phyloP scores from a whole-genome alignment of 768 basidiomycete species.

The Fomitopsis serialis region DNA sequence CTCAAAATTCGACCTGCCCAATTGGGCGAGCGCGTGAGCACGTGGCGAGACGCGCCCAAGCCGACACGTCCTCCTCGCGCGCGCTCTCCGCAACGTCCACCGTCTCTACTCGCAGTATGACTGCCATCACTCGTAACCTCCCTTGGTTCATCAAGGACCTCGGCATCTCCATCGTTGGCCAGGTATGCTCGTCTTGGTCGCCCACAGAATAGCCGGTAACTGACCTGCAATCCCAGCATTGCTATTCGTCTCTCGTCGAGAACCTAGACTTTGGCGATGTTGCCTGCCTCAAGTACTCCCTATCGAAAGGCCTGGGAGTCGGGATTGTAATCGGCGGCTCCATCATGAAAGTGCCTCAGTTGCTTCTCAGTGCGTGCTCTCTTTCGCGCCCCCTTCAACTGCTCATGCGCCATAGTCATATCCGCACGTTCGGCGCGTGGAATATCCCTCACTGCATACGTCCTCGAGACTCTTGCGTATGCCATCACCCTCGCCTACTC shows the following conservation, averaged over 20 bases:
- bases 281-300: constrained; percentile 83
- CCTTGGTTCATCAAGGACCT: constrained; percentile 82
- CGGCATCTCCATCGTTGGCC: constrained; percentile 74
- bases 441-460: constrained; percentile 79
- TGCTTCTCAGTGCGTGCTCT: constrained; percentile 65
- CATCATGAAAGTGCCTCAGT: constrained; percentile 95
- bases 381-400: neutral
- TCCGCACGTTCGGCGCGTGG: constrained; percentile 77
- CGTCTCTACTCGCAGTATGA: constrained; percentile 39
- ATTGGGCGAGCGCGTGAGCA: constrained; percentile 7
- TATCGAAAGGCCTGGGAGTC: constrained; percentile 90
- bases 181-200: constrained; percentile 39
- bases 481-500: constrained; percentile 89
- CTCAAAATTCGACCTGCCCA: constrained; percentile 11
- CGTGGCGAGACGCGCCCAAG: constrained; percentile 10
- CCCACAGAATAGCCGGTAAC: neutral
- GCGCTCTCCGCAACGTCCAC: neutral
- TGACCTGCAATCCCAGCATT: constrained; percentile 51
- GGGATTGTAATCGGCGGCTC: constrained; percentile 90
- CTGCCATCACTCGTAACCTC: constrained; percentile 74
- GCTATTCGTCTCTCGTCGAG: constrained; percentile 85
- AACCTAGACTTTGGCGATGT: constrained; percentile 73
- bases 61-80: constrained; percentile 6
- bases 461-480: constrained; percentile 88
- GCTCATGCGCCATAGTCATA: constrained; percentile 44